Percentiles rank a stretch among this genome's conserved stretches.
Conservation (phyloP, 169 alveolate genomes). For the Haemoproteus tartakovskyi region DNA sequence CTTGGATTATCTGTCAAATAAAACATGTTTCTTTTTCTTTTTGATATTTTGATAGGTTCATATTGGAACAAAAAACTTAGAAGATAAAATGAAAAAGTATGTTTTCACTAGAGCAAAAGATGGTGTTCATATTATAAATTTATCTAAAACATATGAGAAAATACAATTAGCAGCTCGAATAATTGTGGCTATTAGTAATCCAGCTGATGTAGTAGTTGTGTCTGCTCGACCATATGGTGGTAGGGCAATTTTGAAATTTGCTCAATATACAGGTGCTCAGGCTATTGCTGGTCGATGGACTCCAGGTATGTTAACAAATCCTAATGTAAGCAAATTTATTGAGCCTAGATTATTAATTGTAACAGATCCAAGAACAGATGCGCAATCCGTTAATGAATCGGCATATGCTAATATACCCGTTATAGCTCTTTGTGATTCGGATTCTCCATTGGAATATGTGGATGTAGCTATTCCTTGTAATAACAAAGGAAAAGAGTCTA, state of each 20-base stretch:
- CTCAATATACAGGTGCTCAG: slow-evolving; percentile 96
- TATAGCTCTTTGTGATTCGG: slow-evolving; percentile 98
- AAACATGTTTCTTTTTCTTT: neutral
- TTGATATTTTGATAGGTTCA: slow-evolving; percentile 83
- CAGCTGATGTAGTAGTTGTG: slow-evolving; percentile 96
- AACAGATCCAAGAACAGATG: slow-evolving; percentile 98
- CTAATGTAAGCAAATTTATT: slow-evolving; percentile 93
- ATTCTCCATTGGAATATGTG: slow-evolving; percentile 95
- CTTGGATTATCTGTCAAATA: neutral
- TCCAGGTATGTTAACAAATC: slow-evolving; percentile 99
- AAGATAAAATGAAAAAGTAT: slow-evolving; percentile 94
- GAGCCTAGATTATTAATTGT: slow-evolving; percentile 99
- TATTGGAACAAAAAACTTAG: slow-evolving; percentile 95
- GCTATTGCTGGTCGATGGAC: slow-evolving; percentile 98
- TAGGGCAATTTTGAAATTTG: slow-evolving; percentile 98
- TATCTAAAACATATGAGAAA: slow-evolving; percentile 98
- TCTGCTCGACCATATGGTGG: slow-evolving; percentile 95
- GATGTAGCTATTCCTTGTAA: slow-evolving; percentile 99
- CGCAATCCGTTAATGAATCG: slow-evolving; percentile 94
- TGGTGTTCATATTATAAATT: slow-evolving; percentile 95
- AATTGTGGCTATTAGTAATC: slow-evolving; percentile 97
- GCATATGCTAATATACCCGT: slow-evolving; percentile 97
- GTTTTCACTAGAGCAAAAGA: slow-evolving; percentile 95
- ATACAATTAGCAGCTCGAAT: slow-evolving; percentile 98
- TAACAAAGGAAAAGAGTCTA: slow-evolving; percentile 96